Percentiles rank a stretch among this genome's conserved stretches.
These are phyloP conservation scores for Gnaphalium uliginosum DNA, from an alignment of 129 eudicot genomes.

Conservation along the genomic window DNA sequence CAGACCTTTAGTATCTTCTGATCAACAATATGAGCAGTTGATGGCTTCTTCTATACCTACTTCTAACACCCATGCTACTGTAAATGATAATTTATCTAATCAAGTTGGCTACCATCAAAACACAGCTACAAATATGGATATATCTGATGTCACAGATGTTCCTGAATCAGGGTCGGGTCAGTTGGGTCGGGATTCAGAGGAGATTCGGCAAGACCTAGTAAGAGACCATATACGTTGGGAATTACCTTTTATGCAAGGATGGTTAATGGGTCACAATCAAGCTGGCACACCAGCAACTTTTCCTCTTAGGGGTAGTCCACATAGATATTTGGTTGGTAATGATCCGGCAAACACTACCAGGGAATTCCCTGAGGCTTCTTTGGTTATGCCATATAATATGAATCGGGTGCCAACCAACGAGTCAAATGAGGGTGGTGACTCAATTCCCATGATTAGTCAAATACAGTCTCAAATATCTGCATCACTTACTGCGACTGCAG, in stretches of 20 bases:
- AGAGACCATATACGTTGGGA: slow-evolving; percentile 67
- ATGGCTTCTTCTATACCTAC: slow-evolving; percentile 28
- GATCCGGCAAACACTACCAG: slow-evolving; percentile 3
- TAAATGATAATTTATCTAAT: slow-evolving; percentile 20
- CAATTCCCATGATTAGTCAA: slow-evolving; percentile 47
- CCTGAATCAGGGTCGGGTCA: slow-evolving; percentile 20
- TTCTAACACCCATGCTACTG: slow-evolving; percentile 15
- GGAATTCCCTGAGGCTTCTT: background rate
- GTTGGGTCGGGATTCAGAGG: slow-evolving; percentile 19
- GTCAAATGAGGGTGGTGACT: slow-evolving; percentile 31
- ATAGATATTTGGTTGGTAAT: slow-evolving; percentile 34
- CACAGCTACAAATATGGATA: slow-evolving; percentile 35
- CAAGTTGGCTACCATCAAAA: slow-evolving; percentile 4
- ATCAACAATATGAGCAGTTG: slow-evolving; percentile 32
- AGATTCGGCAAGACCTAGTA: slow-evolving; percentile 30
- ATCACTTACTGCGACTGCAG: slow-evolving; percentile 55
- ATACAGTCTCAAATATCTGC: slow-evolving; percentile 66
- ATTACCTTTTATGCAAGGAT: slow-evolving; percentile 68
- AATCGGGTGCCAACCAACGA: slow-evolving; percentile 31
- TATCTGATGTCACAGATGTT: slow-evolving; percentile 26
- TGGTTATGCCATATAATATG: slow-evolving; percentile 24
- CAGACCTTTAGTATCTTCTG: slow-evolving; percentile 31
- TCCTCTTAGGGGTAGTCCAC: slow-evolving; percentile 39
- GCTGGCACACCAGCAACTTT: slow-evolving; percentile 41
- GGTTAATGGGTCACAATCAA: slow-evolving; percentile 74